phyloP scores from a whole-genome alignment of 768 basidiomycete species.

The Tylopilus sp. region DNA sequence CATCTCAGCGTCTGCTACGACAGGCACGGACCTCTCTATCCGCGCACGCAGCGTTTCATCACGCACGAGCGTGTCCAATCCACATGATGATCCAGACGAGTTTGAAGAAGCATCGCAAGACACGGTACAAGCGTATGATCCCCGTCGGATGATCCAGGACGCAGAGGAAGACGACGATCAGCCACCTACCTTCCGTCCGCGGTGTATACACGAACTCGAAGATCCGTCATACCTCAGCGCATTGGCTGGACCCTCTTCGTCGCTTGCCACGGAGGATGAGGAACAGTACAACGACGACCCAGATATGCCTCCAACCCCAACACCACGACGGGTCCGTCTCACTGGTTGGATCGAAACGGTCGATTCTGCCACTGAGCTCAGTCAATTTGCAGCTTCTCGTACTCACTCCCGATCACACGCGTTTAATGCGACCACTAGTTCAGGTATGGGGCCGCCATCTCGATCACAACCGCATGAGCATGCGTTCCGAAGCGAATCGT shows the following conservation, averaged over 20 bases:
- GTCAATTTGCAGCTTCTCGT: constrained; percentile 42
- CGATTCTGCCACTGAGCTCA: constrained; percentile 50
- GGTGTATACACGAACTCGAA: constrained; percentile 57
- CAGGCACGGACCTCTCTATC: constrained; percentile 33
- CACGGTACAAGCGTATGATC: constrained; percentile 16
- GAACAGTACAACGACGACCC: constrained; percentile 14
- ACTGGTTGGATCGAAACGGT: constrained; percentile 53
- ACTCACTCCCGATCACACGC: neutral
- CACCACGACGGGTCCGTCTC: constrained; percentile 39
- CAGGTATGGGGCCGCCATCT: neutral
- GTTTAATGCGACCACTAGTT: neutral
- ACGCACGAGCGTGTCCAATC: constrained; percentile 19
- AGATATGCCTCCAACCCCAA: constrained; percentile 20
- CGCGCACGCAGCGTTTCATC: constrained; percentile 24
- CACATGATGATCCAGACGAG: constrained; percentile 7
- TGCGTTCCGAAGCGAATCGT: neutral
- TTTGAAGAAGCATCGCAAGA: constrained; percentile 14
- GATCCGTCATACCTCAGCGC: constrained; percentile 29
- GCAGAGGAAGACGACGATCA: constrained; percentile 26
- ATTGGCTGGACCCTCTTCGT: constrained; percentile 8
- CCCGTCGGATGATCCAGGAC: constrained; percentile 30
- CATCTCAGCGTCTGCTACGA: constrained; percentile 34
- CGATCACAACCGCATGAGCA: neutral
- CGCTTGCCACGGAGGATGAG: neutral
- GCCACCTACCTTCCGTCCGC: constrained; percentile 29